Percentiles rank a stretch among this genome's conserved stretches.
Evolutionary conservation across 768 basidiomycete species (phyloP).

Genomic region (Serendipita sp.): DNA sequence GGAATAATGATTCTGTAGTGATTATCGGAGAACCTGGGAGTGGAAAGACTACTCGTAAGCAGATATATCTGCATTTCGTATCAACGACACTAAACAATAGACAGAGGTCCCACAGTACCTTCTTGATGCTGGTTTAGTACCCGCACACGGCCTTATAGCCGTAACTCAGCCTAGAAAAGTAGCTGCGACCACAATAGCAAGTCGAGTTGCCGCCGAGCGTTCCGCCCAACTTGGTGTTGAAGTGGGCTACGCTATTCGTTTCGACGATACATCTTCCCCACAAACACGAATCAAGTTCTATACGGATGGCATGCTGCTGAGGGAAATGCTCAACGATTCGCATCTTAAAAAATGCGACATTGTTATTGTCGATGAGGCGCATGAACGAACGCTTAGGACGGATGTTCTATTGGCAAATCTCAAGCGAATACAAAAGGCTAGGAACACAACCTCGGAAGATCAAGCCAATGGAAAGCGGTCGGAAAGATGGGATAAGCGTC

Average conservation of each 20-base stretch:
- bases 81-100: background rate
- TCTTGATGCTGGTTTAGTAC: slow-evolving; percentile 56
- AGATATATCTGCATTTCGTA: background rate
- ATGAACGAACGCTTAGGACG: slow-evolving; percentile 87
- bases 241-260: slow-evolving; percentile 92
- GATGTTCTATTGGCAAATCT: slow-evolving; percentile 85
- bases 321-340: slow-evolving; percentile 72
- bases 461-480: slow-evolving; percentile 29
- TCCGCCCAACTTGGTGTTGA: slow-evolving; percentile 49
- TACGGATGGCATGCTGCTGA: slow-evolving; percentile 94
- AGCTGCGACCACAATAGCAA: slow-evolving; percentile 87
- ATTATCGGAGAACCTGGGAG: slow-evolving; percentile 95
- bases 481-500: slow-evolving; percentile 24
- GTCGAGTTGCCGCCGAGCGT: slow-evolving; percentile 77
- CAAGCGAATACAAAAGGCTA: slow-evolving; percentile 55
- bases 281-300: slow-evolving; percentile 86
- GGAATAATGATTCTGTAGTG: slow-evolving; percentile 66
- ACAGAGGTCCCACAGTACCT: slow-evolving; percentile 94
- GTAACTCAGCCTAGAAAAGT: slow-evolving; percentile 92
- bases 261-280: slow-evolving; percentile 61
- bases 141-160: slow-evolving; percentile 58
- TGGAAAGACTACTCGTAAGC: slow-evolving; percentile 91
- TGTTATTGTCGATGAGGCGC: slow-evolving; percentile 89
- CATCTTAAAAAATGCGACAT: slow-evolving; percentile 68
- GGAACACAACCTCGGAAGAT: slow-evolving; percentile 31